Evolutionary conservation across 2,329 filamentous ascomycete species (phyloP), one percentile per base, ranked within the genome.

Genomic region (Hypoxylon sp.): DNA sequence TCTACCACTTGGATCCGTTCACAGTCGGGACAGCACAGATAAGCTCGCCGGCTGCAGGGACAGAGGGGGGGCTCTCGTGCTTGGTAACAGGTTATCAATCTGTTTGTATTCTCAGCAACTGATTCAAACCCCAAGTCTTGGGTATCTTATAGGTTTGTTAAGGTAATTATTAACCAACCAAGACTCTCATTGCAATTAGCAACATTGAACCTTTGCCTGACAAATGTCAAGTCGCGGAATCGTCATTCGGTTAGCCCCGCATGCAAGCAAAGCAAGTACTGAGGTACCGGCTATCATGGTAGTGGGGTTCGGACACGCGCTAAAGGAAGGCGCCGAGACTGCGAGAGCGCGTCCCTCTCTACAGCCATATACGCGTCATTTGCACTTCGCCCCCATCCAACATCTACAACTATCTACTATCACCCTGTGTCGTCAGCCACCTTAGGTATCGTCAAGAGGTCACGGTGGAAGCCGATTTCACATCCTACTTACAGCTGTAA

Each of bases 1-100:
- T 35, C 31, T 15, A 35, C 31, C 29, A 48, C 29, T 23, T 33
- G 37, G n/a, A 31, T 31, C 18, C 38, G 47, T 48, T 35, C 29
- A 51, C 23, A 53, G 38, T 47, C 27, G 48, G 43, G 35, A 45
- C 26, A 31, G 45, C n/a, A 42, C 18, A 46, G 46, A n/a, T n/a
- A n/a, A n/a, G 35, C 33, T 40, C 41, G 23, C 7, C 43, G 29
- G 41, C 10, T 53, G 40, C 35, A 43, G 31, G 31, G 15, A 35
- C n/a, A 17, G 5, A 8, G 18, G 6, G 9, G n/a, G n/a, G n/a
- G n/a, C n/a, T n/a, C n/a, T 35, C 1, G 15, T 35, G 31, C 31
- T 35, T 35, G 31, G n/a, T 35, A 35, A 35, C 4, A 11, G 11
- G 31, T 35, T 35, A 35, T 35, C 15, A 35, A 33, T 29, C 27